Conservation (phyloP, 768 basidiomycete species). For the Suillus brevipes region DNA sequence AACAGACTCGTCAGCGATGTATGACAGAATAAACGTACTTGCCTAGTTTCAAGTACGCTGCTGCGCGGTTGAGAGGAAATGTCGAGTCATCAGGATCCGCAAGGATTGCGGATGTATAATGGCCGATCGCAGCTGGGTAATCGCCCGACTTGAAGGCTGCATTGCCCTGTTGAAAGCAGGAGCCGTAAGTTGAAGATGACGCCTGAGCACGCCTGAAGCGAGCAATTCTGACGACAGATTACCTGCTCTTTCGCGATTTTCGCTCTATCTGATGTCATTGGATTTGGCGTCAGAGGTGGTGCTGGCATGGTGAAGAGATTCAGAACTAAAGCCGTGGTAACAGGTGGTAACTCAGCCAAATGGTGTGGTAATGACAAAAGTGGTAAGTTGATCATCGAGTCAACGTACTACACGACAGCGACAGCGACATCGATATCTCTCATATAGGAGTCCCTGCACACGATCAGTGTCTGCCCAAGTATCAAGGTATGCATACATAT, state of each 20-base stretch:
- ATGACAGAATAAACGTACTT: conserved; percentile 63
- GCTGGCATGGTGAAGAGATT: background rate
- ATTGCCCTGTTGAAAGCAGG: conserved; percentile 64
- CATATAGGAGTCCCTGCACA: background rate
- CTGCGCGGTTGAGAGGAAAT: conserved; percentile 84
- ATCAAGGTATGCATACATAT: background rate
- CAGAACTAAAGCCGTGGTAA: background rate
- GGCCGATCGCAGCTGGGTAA: conserved; percentile 77
- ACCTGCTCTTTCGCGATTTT: conserved; percentile 35
- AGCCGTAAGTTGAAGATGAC: background rate
- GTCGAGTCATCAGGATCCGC: conserved; percentile 72
- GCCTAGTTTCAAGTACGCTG: conserved; percentile 90
- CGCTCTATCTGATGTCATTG: conserved; percentile 38
- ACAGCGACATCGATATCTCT: background rate
- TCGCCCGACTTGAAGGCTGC: conserved; percentile 80
- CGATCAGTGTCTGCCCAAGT: background rate
- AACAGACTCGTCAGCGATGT: background rate
- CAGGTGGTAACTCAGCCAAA: background rate
- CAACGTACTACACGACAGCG: background rate
- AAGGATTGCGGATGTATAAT: conserved; percentile 81
- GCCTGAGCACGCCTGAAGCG: background rate
- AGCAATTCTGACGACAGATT: background rate
- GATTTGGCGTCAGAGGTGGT: background rate
- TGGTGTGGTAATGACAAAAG: background rate
- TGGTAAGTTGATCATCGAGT: background rate